phyloP scores from a whole-genome alignment of 768 basidiomycete species.

The Gymnopilus junonius region DNA sequence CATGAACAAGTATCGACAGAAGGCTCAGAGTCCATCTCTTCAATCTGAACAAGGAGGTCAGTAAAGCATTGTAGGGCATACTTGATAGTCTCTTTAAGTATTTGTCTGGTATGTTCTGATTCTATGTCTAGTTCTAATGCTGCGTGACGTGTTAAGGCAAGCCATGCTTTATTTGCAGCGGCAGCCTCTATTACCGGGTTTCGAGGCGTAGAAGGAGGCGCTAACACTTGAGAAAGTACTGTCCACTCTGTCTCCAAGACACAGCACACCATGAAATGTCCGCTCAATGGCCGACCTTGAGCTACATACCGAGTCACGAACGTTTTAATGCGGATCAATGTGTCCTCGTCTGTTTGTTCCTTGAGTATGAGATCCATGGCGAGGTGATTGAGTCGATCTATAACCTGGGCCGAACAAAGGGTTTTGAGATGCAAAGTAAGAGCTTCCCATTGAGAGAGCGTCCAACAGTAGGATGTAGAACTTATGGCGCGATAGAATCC shows the following conservation, averaged over 20 bases:
- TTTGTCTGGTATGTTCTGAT: constrained; percentile 38
- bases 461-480: constrained; percentile 79
- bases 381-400: constrained; percentile 76
- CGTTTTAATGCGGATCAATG: constrained; percentile 63
- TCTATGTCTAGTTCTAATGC: constrained; percentile 45
- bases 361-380: constrained; percentile 65
- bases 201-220: constrained; percentile 34
- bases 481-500: constrained; percentile 87
- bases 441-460: constrained; percentile 62
- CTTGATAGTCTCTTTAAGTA: constrained; percentile 52
- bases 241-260: constrained; percentile 88
- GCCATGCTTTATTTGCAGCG: constrained; percentile 85
- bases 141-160: constrained; percentile 61
- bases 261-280: constrained; percentile 90
- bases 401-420: constrained; percentile 66
- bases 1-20: constrained; percentile 86
- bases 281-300: constrained; percentile 78
- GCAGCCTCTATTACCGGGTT: constrained; percentile 65
- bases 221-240: constrained; percentile 72
- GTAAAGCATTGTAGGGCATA: constrained; percentile 78
- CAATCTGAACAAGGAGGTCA: constrained; percentile 77
- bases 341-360: constrained; percentile 53
- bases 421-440: constrained; percentile 56
- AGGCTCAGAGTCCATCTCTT: constrained; percentile 82
- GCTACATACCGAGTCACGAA: constrained; percentile 78